Evolutionary conservation across 1,284 basidiomycete genomes (phyloP), one percentile per base, ranked within the genome.

Genomic region (Marasmius oreades): DNA sequence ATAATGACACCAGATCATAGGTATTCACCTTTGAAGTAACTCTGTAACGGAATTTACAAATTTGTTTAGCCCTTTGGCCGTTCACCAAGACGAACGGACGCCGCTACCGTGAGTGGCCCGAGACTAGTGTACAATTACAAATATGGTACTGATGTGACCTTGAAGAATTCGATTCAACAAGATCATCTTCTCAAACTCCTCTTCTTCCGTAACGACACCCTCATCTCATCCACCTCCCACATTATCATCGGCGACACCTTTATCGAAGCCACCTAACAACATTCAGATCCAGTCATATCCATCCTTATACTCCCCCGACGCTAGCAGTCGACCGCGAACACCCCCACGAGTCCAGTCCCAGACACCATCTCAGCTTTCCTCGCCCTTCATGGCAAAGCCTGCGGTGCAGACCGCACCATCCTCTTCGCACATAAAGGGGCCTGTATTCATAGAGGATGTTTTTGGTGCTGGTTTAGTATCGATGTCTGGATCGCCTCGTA

Each of bases 311-410:
- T 31, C 31, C 53, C 50, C 16, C 34, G 39, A n/a, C 23, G 14
- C 48, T 10, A 11, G 26, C 51, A 44, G 55, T 59, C 14, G 53
- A 61, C 46, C 58, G 65, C 10, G 64, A 67, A 37, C 61, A 64
- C 53, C 54, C 60, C 43, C 47, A 50, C 47, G 28, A 55, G 48
- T 45, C 66, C 66, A 39, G 61, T 31, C 47, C 14, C 47, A 26
- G n/a, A 50, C 47, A 10, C 26, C 69, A 20, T 67, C 70, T 6
- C 62, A 65, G 11, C 65, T 79, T 23, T 78, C 78, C 2, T 79
- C 78, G 14, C 78, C 78, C 14, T 80, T 79, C 63, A 70, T 75
- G 64, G 73, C 69, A 42, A 75, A 73, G 59, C 56, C 71, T 18
- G 64, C 69, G 28, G 52, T 62, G 23, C 46, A 52, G 18, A 44